phyloP scores from a whole-genome alignment of 164 flowering plant genomes.

The Nymphaea thermarum region DNA sequence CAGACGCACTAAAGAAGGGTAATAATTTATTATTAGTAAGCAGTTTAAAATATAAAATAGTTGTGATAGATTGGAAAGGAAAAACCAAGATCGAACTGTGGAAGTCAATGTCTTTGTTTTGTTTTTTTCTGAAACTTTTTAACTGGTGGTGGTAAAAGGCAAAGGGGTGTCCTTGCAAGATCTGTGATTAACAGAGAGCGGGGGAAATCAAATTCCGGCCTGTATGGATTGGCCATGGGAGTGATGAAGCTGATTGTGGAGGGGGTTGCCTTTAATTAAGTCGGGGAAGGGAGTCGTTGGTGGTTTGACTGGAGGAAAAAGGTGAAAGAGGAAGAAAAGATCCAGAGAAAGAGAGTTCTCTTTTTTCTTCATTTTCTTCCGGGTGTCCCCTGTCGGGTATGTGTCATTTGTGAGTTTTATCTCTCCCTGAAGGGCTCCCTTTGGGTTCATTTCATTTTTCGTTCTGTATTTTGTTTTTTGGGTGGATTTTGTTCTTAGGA shows the following conservation, averaged over 20 bases:
- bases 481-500: background rate
- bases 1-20: no score
- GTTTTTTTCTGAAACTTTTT: background rate
- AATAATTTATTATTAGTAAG: no score
- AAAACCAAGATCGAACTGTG: no score
- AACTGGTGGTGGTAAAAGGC: background rate
- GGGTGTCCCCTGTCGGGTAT: background rate
- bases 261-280: background rate
- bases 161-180: background rate
- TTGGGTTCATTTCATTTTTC: background rate
- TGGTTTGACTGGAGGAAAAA: background rate
- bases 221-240: no score
- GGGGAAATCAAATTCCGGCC: no score
- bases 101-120: background rate
- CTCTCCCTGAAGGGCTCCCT: background rate
- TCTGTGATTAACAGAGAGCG: no score
- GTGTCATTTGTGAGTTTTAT: background rate
- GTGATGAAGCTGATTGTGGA: background rate
- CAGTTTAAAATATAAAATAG: no score
- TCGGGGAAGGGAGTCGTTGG: background rate
- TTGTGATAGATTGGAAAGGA: no score
- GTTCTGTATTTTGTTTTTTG: background rate
- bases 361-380: background rate
- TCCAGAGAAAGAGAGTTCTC: background rate
- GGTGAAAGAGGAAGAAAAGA: background rate